These are phyloP conservation scores for Saturnispora sekii DNA, from an alignment of 805 yeast genomes.

Conservation along the genomic window DNA sequence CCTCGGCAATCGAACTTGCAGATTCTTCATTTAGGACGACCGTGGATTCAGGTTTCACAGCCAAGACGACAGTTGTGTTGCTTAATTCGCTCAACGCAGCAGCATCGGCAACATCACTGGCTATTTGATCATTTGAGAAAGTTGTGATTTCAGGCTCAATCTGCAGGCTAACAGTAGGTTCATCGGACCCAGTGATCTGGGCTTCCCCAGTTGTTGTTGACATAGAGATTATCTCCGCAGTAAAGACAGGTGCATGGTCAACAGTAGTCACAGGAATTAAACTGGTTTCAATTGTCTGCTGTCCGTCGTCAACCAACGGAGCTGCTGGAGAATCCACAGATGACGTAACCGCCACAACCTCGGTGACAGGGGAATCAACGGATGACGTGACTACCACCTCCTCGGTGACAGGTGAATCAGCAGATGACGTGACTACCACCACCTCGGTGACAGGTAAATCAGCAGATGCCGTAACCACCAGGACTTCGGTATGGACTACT, in stretches of 20 bases:
- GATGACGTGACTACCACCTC: neutral
- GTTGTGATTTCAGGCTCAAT: neutral
- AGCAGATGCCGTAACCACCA: neutral
- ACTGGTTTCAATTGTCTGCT: too few species aligned
- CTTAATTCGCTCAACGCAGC: too few species aligned
- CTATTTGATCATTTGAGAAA: neutral
- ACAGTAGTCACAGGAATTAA: too few species aligned
- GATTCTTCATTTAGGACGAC: too few species aligned
- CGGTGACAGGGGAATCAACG: neutral
- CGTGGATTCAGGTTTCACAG: conserved; percentile 6
- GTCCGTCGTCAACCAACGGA: too few species aligned
- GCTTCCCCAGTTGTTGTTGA: too few species aligned
- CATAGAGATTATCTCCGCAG: too few species aligned
- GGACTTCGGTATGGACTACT: neutral
- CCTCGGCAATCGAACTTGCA: neutral
- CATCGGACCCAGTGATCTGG: neutral
- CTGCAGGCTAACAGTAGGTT: neutral
- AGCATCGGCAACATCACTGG: neutral
- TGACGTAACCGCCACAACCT: neutral
- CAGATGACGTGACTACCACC: neutral
- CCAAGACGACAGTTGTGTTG: too few species aligned
- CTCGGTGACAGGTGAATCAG: neutral
- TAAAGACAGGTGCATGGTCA: too few species aligned
- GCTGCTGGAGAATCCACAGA: neutral
- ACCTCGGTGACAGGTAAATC: neutral